Percentiles rank a stretch among this genome's conserved stretches.
phyloP scores from a whole-genome alignment of 805 yeast species.

The Allodekkera sacchari region DNA sequence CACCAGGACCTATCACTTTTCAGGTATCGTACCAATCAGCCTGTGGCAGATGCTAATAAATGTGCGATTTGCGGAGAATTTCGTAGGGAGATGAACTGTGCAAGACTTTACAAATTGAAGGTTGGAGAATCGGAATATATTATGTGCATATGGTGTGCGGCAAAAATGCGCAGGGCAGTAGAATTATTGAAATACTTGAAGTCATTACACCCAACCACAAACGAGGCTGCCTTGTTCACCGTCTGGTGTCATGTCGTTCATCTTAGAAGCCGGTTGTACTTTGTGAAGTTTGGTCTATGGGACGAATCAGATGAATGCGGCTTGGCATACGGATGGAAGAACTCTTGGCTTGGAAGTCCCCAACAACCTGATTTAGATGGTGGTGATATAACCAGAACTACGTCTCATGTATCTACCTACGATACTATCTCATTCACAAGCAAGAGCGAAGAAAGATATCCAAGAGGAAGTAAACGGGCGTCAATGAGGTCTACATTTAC shows the following conservation, averaged over 20 bases:
- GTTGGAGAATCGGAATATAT: slow-evolving; percentile 41
- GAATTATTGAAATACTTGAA: slow-evolving; percentile 75
- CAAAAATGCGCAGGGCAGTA: slow-evolving; percentile 72
- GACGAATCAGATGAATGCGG: slow-evolving; percentile 31
- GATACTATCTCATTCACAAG: too few species aligned
- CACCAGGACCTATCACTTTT: slow-evolving; percentile 12
- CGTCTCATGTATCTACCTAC: too few species aligned
- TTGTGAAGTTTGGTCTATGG: slow-evolving; percentile 82
- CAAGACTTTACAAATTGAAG: slow-evolving; percentile 66
- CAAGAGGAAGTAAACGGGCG: too few species aligned
- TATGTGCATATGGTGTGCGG: slow-evolving; percentile 73
- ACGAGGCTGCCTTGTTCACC: slow-evolving; percentile 26
- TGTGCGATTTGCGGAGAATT: slow-evolving; percentile 83
- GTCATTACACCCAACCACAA: slow-evolving; percentile 22
- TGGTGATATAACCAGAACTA: too few species aligned
- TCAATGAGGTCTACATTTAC: too few species aligned
- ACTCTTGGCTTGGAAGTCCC: slow-evolving; percentile 21
- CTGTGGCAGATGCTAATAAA: slow-evolving; percentile 66
- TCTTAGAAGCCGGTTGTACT: slow-evolving; percentile 66
- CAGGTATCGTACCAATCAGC: slow-evolving; percentile 35
- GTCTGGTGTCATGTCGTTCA: slow-evolving; percentile 55
- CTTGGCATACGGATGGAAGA: slow-evolving; percentile 26
- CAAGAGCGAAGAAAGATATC: too few species aligned
- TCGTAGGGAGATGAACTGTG: slow-evolving; percentile 62
- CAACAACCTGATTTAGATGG: slow-evolving; percentile 1